A percentile compares a stretch with the other conserved stretches of the same genome.
Conservation (phyloP, 2,329 filamentous ascomycete genomes). For the Nigrospora sphaerica region DNA sequence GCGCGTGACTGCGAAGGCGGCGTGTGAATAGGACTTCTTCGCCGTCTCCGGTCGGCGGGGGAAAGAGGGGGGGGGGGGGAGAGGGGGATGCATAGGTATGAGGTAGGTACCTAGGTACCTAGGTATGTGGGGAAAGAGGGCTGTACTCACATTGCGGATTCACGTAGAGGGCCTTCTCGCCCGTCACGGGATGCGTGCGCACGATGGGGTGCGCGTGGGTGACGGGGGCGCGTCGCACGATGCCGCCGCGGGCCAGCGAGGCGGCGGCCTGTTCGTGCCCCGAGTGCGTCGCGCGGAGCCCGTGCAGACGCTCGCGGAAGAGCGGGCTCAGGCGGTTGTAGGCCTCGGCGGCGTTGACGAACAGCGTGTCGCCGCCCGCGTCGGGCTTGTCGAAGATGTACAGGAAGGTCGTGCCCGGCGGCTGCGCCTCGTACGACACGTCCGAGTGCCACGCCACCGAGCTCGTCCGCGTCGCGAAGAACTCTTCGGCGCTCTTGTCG, state of each 20-base stretch:
- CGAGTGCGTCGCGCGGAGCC: constrained; percentile 74
- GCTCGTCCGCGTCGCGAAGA: constrained; percentile 63
- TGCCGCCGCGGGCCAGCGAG: constrained; percentile 57
- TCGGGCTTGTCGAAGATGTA: constrained; percentile 79
- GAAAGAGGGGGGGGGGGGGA: no score
- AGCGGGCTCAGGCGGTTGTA: constrained; percentile 74
- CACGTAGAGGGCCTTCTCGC: constrained; percentile 76
- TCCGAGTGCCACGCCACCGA: constrained; percentile 87
- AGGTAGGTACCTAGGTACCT: no score
- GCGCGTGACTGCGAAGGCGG: constrained; percentile 54
- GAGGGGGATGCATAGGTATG: no score
- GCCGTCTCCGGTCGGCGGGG: background rate
- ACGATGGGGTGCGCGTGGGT: constrained; percentile 70
- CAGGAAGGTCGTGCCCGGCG: constrained; percentile 82
- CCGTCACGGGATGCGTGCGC: constrained; percentile 73
- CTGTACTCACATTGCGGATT: constrained; percentile 68
- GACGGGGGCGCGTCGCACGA: constrained; percentile 70
- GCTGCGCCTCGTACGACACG: constrained; percentile 81
- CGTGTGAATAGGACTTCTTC: constrained; percentile 1
- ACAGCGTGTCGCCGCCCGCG: constrained; percentile 79
- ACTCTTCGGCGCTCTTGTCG: constrained; percentile 51
- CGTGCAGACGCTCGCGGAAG: constrained; percentile 75
- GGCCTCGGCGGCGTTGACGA: constrained; percentile 71
- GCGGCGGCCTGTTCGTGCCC: constrained; percentile 73
- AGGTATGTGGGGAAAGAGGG: background rate